Percentiles rank a stretch among this genome's conserved stretches.
Evolutionary conservation across 257 asterid genomes (phyloP).

Genomic region (Parsonsia alboflavescens): DNA sequence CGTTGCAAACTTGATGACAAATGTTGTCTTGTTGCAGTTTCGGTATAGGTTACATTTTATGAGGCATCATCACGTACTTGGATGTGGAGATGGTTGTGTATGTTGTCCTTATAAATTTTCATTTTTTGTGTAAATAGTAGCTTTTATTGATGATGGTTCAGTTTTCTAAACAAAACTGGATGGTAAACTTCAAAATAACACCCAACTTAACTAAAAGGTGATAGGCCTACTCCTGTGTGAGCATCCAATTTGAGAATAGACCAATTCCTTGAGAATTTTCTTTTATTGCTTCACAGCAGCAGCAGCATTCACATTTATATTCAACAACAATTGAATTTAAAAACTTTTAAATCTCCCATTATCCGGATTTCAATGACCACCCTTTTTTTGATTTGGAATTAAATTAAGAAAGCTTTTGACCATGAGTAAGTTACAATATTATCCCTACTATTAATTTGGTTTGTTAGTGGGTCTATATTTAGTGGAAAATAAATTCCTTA

Average conservation of each 20-base stretch:
- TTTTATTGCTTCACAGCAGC: not conserved
- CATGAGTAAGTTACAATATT: too few relatives aligned
- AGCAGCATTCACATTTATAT: not conserved
- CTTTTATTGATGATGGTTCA: not conserved
- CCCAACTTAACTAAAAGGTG: not conserved
- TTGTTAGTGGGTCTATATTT: too few relatives aligned
- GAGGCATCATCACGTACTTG: not conserved
- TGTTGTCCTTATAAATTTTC: not conserved
- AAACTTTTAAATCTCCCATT: not conserved
- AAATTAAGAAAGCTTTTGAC: too few relatives aligned
- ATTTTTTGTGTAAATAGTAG: not conserved
- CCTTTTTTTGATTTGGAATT: not conserved
- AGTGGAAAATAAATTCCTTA: too few relatives aligned
- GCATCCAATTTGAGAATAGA: not conserved
- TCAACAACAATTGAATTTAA: not conserved
- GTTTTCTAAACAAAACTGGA: not conserved
- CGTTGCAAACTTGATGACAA: not conserved
- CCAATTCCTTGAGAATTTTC: not conserved
- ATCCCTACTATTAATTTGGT: too few relatives aligned
- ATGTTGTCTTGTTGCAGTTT: not conserved
- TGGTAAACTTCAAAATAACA: not conserved
- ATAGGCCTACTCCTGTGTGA: not conserved
- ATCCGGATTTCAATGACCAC: too few relatives aligned
- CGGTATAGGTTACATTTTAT: not conserved
- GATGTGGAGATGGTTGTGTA: not conserved